Base-by-base conservation (phyloP, 441 rosid species). In the Aquilaria agallochum region DNA sequence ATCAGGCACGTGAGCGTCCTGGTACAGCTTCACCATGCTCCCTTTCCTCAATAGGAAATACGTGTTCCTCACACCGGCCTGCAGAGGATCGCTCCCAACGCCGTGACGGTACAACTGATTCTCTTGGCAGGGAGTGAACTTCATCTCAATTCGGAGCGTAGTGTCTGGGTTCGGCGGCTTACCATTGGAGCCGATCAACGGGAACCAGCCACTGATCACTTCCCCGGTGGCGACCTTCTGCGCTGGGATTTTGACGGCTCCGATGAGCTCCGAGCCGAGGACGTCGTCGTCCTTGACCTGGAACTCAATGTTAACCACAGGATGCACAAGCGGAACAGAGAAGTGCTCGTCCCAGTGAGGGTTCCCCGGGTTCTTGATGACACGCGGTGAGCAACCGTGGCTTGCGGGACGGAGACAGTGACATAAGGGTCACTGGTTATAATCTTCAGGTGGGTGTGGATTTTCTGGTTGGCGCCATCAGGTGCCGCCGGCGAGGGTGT, bases 291-390 rank as follows among this genome's bases (percentile, higher is more conserved):
- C 0, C 20, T 20, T 20, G 20, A 20, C 20, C 20, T 1, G 20
- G 20, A 20, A 20, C 74, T 90, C 96, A 54, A 93, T 77, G 56
- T 82, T 58, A 31, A 52, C 12, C 11, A 83, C 10, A 0, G 90
- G 97, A 54, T 90, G 98, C 8, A 97, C 98, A 11, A 92, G 5
- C 6, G 81, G 74, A 56, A 92, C 74, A n/a, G 1, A 4, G 76
- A 90, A 93, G 63, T 76, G 79, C 76, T 90, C 91, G 64, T 84
- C 64, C 98, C 97, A 93, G 11, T 1, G 48, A 5, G 98, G 98
- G 64, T 83, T 78, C 49, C 59, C 71, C 0, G 86, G 48, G 80
- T 89, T 88, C 64, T 76, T 85, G 44, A 88, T 45, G 11, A 93
- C 96, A 30, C 83, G 77, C 0, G 97, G 3, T 96, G 77, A 3